Base-by-base conservation (phyloP, 2,329 filamentous ascomycete genomes). In the Emmonsia crescens region DNA sequence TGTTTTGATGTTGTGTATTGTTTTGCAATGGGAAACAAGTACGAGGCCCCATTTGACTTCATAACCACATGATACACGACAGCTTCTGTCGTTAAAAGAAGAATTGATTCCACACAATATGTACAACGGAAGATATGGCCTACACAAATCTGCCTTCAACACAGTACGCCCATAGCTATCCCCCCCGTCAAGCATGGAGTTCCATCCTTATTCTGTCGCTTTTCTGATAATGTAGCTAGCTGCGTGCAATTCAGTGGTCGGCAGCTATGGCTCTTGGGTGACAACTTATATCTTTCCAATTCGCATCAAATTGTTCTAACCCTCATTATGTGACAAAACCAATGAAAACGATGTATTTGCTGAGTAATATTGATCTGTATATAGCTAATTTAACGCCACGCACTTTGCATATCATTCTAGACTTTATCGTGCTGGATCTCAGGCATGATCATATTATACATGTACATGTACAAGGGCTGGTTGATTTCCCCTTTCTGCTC, bases 1-100 rank as follows among this genome's bases (percentile, higher is more conserved):
- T 40, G 8, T 29, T 59, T 16, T 48, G 63, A 68, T 60, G 63
- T 62, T 67, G 61, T 67, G 48, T 52, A n/a, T 57, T 33, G 62
- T 63, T 67, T 19, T 38, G 3, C n/a, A 33, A 24, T 21, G 31
- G 27, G n/a, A 29, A 27, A 29, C 5, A 33, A 8, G 12, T n/a
- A n/a, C n/a, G n/a, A n/a, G n/a, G 12, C 16, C 27, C 51, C 29
- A 12, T 21, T 21, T 36, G 29, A 54, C 51, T 21, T n/a, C 3
- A 16, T n/a, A 21, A 8, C 31, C 24, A 51, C 27, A 14, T 31
- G 12, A 51, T 3, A 19, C 48, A 27, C 21, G 16, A 51, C 21
- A 51, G 24, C 48, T 9, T 1, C 19, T 33, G 4, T 2, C 19
- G 27, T 29, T 14, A 14, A 33, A 29, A 52, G 19, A 16, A 21